A percentile compares a stretch with the other conserved stretches of the same genome.
These are phyloP conservation scores for Tetrapisispora nanseiensis DNA, from an alignment of 805 yeast genomes.

Conservation along the genomic window DNA sequence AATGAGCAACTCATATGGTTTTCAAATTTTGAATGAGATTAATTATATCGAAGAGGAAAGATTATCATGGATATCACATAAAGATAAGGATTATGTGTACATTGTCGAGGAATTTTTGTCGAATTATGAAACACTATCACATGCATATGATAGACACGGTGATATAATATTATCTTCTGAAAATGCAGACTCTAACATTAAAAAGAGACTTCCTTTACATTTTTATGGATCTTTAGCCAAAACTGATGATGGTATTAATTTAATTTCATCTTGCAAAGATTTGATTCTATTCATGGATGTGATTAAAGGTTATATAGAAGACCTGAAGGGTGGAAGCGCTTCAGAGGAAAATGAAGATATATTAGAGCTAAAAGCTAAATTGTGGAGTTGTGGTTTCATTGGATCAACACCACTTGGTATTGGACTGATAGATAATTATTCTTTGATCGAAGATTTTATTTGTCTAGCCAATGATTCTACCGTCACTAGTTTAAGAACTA, in stretches of 20 bases:
- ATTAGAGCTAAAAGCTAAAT: constrained; percentile 52
- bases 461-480: constrained; percentile 37
- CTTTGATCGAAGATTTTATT: constrained; percentile 45
- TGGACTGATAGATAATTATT: constrained; percentile 42
- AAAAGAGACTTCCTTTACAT: constrained; percentile 42
- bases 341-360: constrained; percentile 28
- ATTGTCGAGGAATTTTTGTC: constrained; percentile 35
- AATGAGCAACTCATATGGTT: constrained; percentile 60
- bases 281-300: constrained; percentile 32
- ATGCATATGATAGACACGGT: neutral
- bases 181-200: neutral
- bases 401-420: constrained; percentile 68
- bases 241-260: constrained; percentile 68
- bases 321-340: constrained; percentile 8
- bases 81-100: constrained; percentile 38
- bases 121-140: constrained; percentile 7
- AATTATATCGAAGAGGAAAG: constrained; percentile 59
- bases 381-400: constrained; percentile 84
- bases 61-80: constrained; percentile 50
- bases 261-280: constrained; percentile 44
- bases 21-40: constrained; percentile 46
- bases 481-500: constrained; percentile 58
- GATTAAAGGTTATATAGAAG: constrained; percentile 26
- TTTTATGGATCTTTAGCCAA: constrained; percentile 73
- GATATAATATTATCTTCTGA: neutral